Percentiles rank a stretch among this genome's conserved stretches.
These are phyloP conservation scores for Castanopsis chinensis DNA, from an alignment of 306 rosid genomes.

Conservation along the genomic window DNA sequence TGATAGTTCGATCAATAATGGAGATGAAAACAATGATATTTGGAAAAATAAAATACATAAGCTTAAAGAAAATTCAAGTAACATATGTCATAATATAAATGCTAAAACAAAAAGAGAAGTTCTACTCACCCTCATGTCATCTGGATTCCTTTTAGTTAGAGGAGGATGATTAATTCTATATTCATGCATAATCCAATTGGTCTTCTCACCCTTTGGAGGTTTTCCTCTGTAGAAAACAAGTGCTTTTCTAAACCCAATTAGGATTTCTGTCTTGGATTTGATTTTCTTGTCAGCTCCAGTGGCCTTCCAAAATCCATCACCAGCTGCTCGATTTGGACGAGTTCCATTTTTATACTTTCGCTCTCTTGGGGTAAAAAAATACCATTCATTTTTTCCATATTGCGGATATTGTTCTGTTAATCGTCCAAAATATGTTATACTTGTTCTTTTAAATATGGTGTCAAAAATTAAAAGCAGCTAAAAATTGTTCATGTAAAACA, in stretches of 20 bases:
- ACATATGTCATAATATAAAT: not conserved
- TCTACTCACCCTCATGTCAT: conserved; percentile 25
- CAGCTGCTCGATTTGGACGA: conserved; percentile 19
- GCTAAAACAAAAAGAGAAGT: no score
- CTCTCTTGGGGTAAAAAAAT: conserved; percentile 22
- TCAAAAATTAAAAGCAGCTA: no score
- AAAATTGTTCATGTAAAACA: no score
- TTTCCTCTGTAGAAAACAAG: conserved; percentile 24
- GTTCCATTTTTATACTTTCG: conserved; percentile 15
- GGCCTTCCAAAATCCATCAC: conserved; percentile 25
- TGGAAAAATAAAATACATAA: no score
- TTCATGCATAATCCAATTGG: conserved; percentile 34
- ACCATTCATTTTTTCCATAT: conserved; percentile 16
- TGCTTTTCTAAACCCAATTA: conserved; percentile 15
- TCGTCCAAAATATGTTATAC: no score
- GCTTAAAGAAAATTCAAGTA: no score
- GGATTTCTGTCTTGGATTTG: no score
- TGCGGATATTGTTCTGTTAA: no score
- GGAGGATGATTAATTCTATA: not conserved
- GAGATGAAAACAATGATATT: no score
- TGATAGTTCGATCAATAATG: not conserved
- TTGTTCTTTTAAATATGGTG: no score
- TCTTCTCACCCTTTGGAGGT: conserved; percentile 28
- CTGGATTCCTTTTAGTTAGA: not conserved
- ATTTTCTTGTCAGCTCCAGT: conserved; percentile 10